Evolutionary conservation across 129 eudicot genomes (phyloP).

Genomic region (Helianthus annuus): HanXRQr2.0-SUNRISE NC_035434.2:55193957-55194456

Average conservation of each 20-base stretch:
- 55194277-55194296: not conserved
- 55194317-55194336: not conserved
- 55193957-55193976: not conserved
- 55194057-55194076: no score
- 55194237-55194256: not conserved
- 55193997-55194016: no score
- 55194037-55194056: no score
- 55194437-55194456: constrained; percentile 99
- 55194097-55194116: no score
- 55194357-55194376: not conserved
- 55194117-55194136: not conserved
- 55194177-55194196: not conserved
- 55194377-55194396: not conserved
- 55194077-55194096: no score
- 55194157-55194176: constrained; percentile 5
- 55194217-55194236: not conserved
- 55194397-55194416: not conserved
- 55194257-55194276: not conserved
- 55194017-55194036: no score
- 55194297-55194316: not conserved
- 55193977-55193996: no score
- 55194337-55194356: not conserved
- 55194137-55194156: not conserved
- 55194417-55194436: constrained; percentile 35
- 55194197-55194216: not conserved